These are phyloP conservation scores for Diaporthe sp. DNA, from an alignment of 2,329 filamentous ascomycete species.

Conservation along the genomic window DNA sequence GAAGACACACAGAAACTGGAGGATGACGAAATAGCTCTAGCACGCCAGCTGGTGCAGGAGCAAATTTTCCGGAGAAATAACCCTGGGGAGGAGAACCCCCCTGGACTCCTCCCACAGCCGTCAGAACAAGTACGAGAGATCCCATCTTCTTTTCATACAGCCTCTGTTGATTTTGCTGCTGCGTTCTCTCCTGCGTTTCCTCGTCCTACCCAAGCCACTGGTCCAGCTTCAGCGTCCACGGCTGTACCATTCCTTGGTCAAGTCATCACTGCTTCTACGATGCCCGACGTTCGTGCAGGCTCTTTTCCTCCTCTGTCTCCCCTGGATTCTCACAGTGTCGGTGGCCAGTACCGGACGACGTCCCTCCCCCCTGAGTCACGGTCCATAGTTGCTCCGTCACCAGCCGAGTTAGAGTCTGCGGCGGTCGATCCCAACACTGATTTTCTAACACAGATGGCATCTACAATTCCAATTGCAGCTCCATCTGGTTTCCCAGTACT, in stretches of 20 bases:
- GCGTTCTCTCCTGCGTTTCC: not conserved
- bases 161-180: not conserved
- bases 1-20: slow-evolving; percentile 63
- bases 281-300: not conserved
- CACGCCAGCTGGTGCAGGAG: slow-evolving; percentile 6
- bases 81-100: not conserved
- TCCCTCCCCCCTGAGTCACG: not conserved
- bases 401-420: not conserved
- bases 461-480: not conserved
- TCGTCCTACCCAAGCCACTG: not conserved
- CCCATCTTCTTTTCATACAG: not conserved
- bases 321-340: not conserved
- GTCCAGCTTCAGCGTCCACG: not conserved
- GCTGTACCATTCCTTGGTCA: not conserved
- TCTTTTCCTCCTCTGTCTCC: not conserved
- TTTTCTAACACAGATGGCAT: not conserved
- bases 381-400: not conserved
- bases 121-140: slow-evolving; percentile 18
- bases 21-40: not conserved
- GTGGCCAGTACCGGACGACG: not conserved
- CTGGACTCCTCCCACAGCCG: not conserved
- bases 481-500: not conserved
- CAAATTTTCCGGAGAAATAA: slow-evolving; percentile 3
- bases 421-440: not conserved
- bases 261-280: not conserved